phyloP scores from a whole-genome alignment of 306 rosid genomes.

The Argentina anserina region DNA sequence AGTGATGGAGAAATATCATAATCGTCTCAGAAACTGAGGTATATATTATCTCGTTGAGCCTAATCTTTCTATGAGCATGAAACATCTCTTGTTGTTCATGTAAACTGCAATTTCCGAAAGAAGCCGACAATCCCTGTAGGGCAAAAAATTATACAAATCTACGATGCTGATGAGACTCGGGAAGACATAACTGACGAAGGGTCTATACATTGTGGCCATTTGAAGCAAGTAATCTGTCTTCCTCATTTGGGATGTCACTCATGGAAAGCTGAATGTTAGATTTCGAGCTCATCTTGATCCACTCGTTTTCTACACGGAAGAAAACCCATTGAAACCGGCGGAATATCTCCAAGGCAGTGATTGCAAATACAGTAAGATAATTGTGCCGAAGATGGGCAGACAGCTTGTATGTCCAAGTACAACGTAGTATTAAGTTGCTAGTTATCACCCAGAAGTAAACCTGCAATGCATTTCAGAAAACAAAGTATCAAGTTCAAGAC shows the following conservation, averaged over 20 bases:
- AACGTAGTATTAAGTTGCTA: conserved; percentile 87
- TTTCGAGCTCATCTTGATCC: conserved; percentile 76
- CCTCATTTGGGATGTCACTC: conserved; percentile 55
- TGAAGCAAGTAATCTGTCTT: conserved; percentile 62
- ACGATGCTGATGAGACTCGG: neutral
- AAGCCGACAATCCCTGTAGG: neutral
- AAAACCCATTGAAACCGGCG: conserved; percentile 99
- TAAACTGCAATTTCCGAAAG: conserved; percentile 10
- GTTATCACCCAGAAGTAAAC: conserved; percentile 89
- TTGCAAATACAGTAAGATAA: conserved; percentile 73
- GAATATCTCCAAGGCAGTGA: conserved; percentile 82
- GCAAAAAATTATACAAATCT: conserved; percentile 15
- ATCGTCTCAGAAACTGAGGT: neutral
- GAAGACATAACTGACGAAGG: conserved; percentile 15
- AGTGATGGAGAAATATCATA: neutral
- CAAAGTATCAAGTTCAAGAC: neutral
- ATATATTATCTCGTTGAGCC: neutral
- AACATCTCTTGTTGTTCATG: conserved; percentile 7
- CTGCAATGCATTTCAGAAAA: conserved; percentile 43
- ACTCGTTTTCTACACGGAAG: conserved; percentile 92
- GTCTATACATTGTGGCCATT: conserved; percentile 57
- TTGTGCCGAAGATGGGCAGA: conserved; percentile 99
- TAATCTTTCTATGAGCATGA: conserved; percentile 21
- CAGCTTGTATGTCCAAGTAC: conserved; percentile 99
- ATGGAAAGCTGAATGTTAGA: conserved; percentile 57